phyloP scores from a whole-genome alignment of 108 stramenopile species.

The Nitzschia sp. region DNA sequence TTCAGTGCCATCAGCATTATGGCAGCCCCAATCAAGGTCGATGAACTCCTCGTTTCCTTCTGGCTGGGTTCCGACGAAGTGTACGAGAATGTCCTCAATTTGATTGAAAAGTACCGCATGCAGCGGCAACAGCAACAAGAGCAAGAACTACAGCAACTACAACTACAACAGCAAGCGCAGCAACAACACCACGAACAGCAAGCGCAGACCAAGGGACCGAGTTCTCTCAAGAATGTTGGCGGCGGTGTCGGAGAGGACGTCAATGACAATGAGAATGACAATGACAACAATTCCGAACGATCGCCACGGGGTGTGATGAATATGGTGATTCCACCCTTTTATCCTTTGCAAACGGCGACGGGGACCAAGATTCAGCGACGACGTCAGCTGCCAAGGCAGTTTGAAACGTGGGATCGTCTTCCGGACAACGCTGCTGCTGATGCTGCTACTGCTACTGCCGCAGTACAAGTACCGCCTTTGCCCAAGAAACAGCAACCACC shows the following conservation, averaged over 20 bases:
- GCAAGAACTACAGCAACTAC: too few relatives aligned
- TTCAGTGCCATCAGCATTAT: too few relatives aligned
- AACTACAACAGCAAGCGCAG: too few relatives aligned
- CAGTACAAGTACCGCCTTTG: neutral
- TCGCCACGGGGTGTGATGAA: constrained; percentile 14
- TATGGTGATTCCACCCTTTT: constrained; percentile 44
- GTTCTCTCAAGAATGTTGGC: neutral
- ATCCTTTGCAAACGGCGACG: constrained; percentile 25
- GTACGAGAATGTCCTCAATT: constrained; percentile 65
- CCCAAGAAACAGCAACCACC: neutral
- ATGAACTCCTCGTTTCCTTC: constrained; percentile 78
- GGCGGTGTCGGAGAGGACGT: neutral
- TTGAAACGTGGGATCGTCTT: constrained; percentile 44
- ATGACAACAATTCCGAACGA: neutral
- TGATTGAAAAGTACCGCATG: constrained; percentile 64
- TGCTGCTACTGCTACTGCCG: neutral
- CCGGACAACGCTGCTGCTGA: neutral
- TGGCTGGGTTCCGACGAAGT: constrained; percentile 77
- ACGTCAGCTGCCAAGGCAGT: constrained; percentile 42
- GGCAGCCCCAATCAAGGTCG: constrained; percentile 72
- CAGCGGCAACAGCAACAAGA: constrained; percentile 19
- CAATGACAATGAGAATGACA: neutral
- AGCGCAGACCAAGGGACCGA: neutral
- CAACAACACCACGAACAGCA: too few relatives aligned
- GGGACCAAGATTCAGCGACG: constrained; percentile 32